Base-by-base conservation (phyloP, 148 eudicot genomes). In the Rhododendron ovatum region DNA sequence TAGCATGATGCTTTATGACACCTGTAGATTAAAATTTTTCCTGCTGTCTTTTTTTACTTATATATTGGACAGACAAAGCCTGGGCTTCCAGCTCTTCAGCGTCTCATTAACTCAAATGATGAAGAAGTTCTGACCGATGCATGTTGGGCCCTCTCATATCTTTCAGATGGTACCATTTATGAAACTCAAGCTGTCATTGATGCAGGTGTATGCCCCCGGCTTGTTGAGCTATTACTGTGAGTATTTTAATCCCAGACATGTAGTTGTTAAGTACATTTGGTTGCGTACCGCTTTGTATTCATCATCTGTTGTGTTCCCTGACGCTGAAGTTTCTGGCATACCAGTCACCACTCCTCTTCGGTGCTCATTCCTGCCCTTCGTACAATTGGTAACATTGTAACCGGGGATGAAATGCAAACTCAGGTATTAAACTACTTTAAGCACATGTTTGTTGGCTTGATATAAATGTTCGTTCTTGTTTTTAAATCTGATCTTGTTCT, bases 121-220 rank as follows among this genome's bases (percentile, higher is more conserved):
- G 93, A 91, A 87, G 93, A 91, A 88, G 89, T 91, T 3, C 84
- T 91, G 82, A 91, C 91, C 0, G 90, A 91, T 88, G 91, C 91
- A 53, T 91, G 92, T 77, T 91, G 92, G 92, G 92, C 92, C 12
- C 87, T 91, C 24, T 91, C 93, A 12, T 91, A 91, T 82, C 93
- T 91, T 50, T 90, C 93, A 10, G 93, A 90, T 88, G 93, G 91
- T 47, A 88, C 91, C 35, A 90, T 87, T 89, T 90, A 90, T 76
- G 89, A 90, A 85, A 89, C 87, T 43, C 92, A 90, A 86, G 91
- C 89, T 53, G 91, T 91, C 24, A 91, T 91, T 80, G 91, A 91
- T 9, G 85, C 89, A 10, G 89, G 89, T 45, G 90, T 90, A 8
- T 91, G 93, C 81, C 87, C 88, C 39, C 82, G 93, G 28, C 89